These are phyloP conservation scores for Parastagonospora nodorum DNA, from an alignment of 2,329 filamentous ascomycete genomes.

Conservation along the genomic window DNA sequence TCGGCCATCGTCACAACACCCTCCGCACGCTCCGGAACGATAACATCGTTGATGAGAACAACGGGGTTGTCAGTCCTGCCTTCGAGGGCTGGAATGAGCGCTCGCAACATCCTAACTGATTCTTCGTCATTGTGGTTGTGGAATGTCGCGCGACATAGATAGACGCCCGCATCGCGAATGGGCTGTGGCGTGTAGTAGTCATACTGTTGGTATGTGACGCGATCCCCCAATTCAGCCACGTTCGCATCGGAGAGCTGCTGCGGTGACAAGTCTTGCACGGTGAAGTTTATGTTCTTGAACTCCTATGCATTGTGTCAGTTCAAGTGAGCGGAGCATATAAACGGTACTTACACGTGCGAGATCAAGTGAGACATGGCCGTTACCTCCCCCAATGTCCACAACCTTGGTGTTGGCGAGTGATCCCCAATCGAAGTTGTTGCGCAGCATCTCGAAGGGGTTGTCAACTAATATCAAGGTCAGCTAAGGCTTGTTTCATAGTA, in stretches of 20 bases:
- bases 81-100: constrained; percentile 60
- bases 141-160: constrained; percentile 62
- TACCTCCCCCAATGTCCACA: constrained; percentile 11
- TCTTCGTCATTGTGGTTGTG: constrained; percentile 63
- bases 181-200: constrained; percentile 62
- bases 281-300: not conserved
- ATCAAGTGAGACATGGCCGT: constrained; percentile 4
- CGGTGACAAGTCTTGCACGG: constrained; percentile 6
- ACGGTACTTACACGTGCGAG: constrained; percentile 3
- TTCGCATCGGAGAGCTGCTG: constrained; percentile 1
- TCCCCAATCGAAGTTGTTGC: constrained; percentile 6
- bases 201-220: constrained; percentile 48
- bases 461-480: constrained; percentile 6
- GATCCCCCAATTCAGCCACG: constrained; percentile 1
- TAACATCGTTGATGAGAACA: constrained; percentile 9
- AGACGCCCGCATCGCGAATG: constrained; percentile 51
- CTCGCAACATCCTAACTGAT: constrained; percentile 27
- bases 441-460: not conserved
- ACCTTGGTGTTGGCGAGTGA: constrained; percentile 3
- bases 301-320: not conserved
- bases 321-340: not conserved
- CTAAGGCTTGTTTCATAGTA: not conserved
- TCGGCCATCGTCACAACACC: constrained; percentile 2
- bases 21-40: constrained; percentile 7
- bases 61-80: not conserved